Evolutionary conservation across 225 moss, liverwort and hornwort genomes (phyloP).

Genomic region (Pseudisothecium myosuroides): DNA sequence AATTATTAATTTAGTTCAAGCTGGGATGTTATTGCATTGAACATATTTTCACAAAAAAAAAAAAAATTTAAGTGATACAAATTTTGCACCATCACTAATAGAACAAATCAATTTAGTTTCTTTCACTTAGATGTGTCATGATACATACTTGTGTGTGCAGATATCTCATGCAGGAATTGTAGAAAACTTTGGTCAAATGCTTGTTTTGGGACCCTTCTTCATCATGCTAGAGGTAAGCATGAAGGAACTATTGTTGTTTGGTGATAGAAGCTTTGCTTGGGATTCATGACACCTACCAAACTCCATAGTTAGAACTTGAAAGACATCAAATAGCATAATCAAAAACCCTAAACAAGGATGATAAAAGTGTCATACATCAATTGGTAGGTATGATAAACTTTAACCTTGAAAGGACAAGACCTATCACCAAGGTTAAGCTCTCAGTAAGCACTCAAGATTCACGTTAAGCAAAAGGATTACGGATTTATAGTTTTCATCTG

Average conservation of each 20-base stretch:
- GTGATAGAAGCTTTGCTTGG: background rate
- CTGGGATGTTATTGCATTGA: too few relatives aligned
- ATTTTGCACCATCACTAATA: background rate
- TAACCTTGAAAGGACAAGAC: background rate
- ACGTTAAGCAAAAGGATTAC: background rate
- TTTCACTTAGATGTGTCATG: background rate
- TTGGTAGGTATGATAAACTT: background rate
- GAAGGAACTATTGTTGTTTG: background rate
- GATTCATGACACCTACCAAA: background rate
- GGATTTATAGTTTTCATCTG: background rate
- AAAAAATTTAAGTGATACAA: background rate
- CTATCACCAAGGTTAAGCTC: background rate
- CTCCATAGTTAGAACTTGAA: background rate
- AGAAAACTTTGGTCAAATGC: conserved; percentile 27
- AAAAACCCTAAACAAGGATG: background rate
- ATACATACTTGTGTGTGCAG: background rate
- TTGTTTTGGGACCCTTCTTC: conserved; percentile 36
- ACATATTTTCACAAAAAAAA: background rate
- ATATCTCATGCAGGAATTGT: conserved; percentile 10
- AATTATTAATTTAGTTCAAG: background rate
- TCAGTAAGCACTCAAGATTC: background rate
- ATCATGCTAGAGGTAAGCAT: conserved; percentile 10
- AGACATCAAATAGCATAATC: background rate
- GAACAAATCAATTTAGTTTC: background rate
- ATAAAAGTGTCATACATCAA: background rate